These are phyloP conservation scores for Wickerhamia fluorescens DNA, from an alignment of 805 yeast genomes.

Conservation along the genomic window DNA sequence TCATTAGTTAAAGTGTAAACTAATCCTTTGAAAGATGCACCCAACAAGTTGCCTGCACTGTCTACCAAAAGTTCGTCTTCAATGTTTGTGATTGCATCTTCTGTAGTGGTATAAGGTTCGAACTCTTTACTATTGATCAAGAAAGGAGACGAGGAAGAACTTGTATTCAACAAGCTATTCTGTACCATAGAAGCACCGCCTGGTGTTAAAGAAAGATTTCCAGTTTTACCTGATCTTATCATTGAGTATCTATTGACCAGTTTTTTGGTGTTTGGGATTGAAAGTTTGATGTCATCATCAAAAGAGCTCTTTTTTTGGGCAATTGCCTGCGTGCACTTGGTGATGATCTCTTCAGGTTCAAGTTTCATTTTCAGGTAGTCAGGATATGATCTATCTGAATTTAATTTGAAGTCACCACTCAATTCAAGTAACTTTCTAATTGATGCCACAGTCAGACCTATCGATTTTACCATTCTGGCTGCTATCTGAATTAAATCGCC, in stretches of 20 bases:
- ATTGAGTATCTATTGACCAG: slow-evolving; percentile 40
- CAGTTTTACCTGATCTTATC: slow-evolving; percentile 45
- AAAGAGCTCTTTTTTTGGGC: slow-evolving; percentile 12
- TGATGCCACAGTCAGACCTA: slow-evolving; percentile 41
- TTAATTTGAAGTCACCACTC: slow-evolving; percentile 62
- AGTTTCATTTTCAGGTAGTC: slow-evolving; percentile 54
- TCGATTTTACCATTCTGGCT: slow-evolving; percentile 52
- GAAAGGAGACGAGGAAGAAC: slow-evolving; percentile 23
- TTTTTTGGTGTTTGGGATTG: slow-evolving; percentile 9
- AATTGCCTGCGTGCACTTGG: slow-evolving; percentile 54
- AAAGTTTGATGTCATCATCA: no score
- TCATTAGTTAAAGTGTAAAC: slow-evolving; percentile 65
- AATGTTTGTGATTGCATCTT: slow-evolving; percentile 11
- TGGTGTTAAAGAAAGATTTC: slow-evolving; percentile 39
- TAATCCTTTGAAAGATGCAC: slow-evolving; percentile 66
- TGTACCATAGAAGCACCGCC: slow-evolving; percentile 43
- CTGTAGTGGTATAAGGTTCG: slow-evolving; percentile 21
- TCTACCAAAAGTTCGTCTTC: slow-evolving; percentile 47
- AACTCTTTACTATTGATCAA: slow-evolving; percentile 30
- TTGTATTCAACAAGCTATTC: slow-evolving; percentile 21
- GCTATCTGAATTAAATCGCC: slow-evolving; percentile 54
- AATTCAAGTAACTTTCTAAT: slow-evolving; percentile 45
- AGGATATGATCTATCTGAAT: slow-evolving; percentile 55
- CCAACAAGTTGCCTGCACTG: slow-evolving; percentile 46
- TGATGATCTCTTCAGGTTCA: slow-evolving; percentile 54